phyloP scores from a whole-genome alignment of 345 rosid genomes.

The Clarkia xantiana region DNA sequence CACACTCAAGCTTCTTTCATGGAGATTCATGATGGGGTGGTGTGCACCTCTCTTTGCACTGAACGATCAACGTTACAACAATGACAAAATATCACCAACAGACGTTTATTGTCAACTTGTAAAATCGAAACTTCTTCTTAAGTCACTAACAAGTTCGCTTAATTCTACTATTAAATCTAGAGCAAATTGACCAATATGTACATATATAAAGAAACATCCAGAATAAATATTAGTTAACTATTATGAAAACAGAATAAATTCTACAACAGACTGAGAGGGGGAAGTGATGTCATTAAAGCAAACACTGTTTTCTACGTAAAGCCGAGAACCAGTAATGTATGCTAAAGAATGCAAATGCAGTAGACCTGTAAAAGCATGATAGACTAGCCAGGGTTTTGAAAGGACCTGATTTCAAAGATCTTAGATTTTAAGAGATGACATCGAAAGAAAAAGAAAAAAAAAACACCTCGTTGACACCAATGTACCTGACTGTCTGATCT shows the following conservation, averaged over 20 bases:
- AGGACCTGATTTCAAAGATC: not conserved
- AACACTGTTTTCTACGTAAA: too few species aligned
- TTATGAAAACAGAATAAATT: too few species aligned
- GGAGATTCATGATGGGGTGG: slow-evolving; percentile 73
- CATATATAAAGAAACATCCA: too few species aligned
- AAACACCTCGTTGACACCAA: not conserved
- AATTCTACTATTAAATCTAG: too few species aligned
- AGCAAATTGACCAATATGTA: too few species aligned
- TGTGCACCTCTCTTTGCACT: slow-evolving; percentile 57
- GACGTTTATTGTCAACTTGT: not conserved
- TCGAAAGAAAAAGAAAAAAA: too few species aligned
- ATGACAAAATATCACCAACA: not conserved
- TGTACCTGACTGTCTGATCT: slow-evolving; percentile 54
- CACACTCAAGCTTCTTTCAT: slow-evolving; percentile 68
- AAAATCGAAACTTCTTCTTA: not conserved
- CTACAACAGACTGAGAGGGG: too few species aligned
- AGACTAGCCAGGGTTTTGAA: not conserved
- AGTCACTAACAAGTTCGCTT: too few species aligned
- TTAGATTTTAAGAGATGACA: not conserved
- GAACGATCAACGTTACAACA: slow-evolving; percentile 12
- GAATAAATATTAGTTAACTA: too few species aligned
- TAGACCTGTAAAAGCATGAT: not conserved
- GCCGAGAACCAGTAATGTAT: too few species aligned
- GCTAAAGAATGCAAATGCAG: too few species aligned
- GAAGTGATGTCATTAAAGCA: too few species aligned